These are phyloP conservation scores for Venturiaceae sp. DNA, from an alignment of 2,329 filamentous ascomycete species.

Conservation along the genomic window DNA sequence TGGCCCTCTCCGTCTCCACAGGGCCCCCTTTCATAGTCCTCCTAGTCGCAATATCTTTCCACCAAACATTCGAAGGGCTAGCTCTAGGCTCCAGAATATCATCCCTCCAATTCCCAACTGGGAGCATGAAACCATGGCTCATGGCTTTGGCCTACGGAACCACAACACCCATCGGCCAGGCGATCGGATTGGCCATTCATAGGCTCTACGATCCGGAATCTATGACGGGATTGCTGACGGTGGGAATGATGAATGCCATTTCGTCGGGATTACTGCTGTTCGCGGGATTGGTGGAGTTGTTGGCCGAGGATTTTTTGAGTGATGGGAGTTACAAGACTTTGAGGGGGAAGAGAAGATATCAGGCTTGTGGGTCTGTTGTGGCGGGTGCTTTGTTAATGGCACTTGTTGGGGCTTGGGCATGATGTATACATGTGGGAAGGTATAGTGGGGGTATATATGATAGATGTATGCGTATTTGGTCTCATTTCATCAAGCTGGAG, in stretches of 20 bases:
- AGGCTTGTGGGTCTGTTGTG: slow-evolving; percentile 55
- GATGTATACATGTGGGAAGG: slow-evolving; percentile 10
- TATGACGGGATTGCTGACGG: slow-evolving; percentile 66
- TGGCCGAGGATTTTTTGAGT: slow-evolving; percentile 74
- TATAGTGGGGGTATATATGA: neutral
- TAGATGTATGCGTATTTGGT: neutral
- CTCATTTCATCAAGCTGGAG: neutral
- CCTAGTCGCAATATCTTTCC: slow-evolving; percentile 70
- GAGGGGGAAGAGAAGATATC: slow-evolving; percentile 49
- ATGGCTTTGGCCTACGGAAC: slow-evolving; percentile 70
- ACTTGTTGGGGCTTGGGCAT: slow-evolving; percentile 63
- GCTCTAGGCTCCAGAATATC: slow-evolving; percentile 79
- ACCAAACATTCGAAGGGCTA: slow-evolving; percentile 79
- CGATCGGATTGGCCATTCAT: slow-evolving; percentile 69
- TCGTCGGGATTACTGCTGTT: slow-evolving; percentile 73
- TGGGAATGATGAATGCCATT: slow-evolving; percentile 81
- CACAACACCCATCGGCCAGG: slow-evolving; percentile 69
- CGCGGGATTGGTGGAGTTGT: slow-evolving; percentile 71
- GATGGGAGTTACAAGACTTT: slow-evolving; percentile 64
- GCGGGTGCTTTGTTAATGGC: slow-evolving; percentile 60
- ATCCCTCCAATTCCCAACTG: slow-evolving; percentile 47
- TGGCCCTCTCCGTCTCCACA: slow-evolving; percentile 74
- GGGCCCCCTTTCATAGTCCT: slow-evolving; percentile 73
- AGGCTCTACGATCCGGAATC: slow-evolving; percentile 71
- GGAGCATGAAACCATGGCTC: slow-evolving; percentile 43